These are phyloP conservation scores for Biscogniauxia marginata DNA, from an alignment of 2,329 filamentous ascomycete genomes.

Conservation along the genomic window DNA sequence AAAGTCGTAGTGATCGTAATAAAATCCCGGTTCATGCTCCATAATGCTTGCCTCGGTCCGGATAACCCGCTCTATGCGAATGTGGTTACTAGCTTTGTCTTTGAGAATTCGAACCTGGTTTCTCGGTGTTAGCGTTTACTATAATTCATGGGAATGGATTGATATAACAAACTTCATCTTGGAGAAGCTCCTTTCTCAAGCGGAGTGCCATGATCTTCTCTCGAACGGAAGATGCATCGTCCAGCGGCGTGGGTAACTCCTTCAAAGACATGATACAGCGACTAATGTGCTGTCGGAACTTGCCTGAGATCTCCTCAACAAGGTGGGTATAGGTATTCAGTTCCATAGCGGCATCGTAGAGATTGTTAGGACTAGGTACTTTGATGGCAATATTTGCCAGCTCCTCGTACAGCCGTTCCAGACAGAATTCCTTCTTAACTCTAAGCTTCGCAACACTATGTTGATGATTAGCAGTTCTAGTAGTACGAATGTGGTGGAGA, in stretches of 20 bases:
- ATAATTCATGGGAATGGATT: not conserved
- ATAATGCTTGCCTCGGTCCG: not conserved
- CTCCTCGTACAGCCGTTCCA: not conserved
- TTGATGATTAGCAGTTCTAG: not conserved
- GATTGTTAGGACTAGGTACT: not conserved
- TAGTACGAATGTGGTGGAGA: not conserved
- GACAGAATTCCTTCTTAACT: not conserved
- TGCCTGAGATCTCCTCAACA: not conserved
- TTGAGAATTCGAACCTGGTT: constrained; percentile 11
- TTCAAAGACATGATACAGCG: not conserved
- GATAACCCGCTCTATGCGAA: constrained; percentile 1
- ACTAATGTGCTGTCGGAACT: not conserved
- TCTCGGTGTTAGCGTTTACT: constrained; percentile 1
- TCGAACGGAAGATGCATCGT: constrained; percentile 1
- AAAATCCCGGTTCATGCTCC: not conserved
- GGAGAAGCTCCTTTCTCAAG: constrained; percentile 7
- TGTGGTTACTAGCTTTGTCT: constrained; percentile 3
- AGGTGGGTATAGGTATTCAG: not conserved
- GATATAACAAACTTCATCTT: constrained; percentile 9
- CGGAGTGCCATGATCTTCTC: constrained; percentile 11
- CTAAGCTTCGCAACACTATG: not conserved
- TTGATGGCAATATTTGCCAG: not conserved
- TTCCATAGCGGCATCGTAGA: not conserved
- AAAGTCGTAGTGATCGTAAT: not conserved
- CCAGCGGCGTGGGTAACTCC: not conserved